These are phyloP conservation scores for Macrophomina pseudophaseolina DNA, from an alignment of 2,329 filamentous ascomycete genomes.

Conservation along the genomic window DNA sequence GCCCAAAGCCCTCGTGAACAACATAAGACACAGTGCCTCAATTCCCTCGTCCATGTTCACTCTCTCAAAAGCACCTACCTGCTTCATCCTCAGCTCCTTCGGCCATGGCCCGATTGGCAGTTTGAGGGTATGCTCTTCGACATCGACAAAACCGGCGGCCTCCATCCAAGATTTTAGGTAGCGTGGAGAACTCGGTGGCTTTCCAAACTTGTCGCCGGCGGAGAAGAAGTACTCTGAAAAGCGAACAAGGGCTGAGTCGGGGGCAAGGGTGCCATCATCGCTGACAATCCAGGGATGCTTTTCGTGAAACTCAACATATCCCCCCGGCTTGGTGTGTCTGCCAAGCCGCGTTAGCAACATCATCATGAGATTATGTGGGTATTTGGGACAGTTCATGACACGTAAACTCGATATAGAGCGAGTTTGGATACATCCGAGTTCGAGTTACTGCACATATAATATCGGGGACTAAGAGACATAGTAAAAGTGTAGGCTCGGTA, in stretches of 20 bases:
- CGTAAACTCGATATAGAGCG: no score
- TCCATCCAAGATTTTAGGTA: conserved; percentile 46
- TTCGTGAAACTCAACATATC: conserved; percentile 59
- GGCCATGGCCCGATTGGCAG: conserved; percentile 32
- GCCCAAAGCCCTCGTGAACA: conserved; percentile 48
- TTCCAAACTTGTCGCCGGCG: conserved; percentile 25
- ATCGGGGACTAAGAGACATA: no score
- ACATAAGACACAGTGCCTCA: conserved; percentile 48
- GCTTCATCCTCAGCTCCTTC: conserved; percentile 30
- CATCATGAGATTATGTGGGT: no score
- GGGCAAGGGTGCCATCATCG: conserved; percentile 28
- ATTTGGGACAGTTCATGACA: no score
- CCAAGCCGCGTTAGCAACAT: no score
- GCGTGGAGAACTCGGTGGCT: conserved; percentile 32
- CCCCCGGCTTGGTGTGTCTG: conserved; percentile 52
- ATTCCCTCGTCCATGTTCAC: conserved; percentile 49
- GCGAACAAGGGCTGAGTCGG: background rate
- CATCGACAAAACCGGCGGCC: conserved; percentile 50
- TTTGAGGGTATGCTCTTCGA: conserved; percentile 36
- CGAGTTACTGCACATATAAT: no score
- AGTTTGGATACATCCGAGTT: no score
- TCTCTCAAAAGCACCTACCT: conserved; percentile 36
- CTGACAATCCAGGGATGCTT: conserved; percentile 29
- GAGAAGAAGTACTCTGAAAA: background rate
- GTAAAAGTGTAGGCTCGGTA: no score